Evolutionary conservation across 169 alveolate species (phyloP).

Genomic region (Plasmodium coatneyi): DNA sequence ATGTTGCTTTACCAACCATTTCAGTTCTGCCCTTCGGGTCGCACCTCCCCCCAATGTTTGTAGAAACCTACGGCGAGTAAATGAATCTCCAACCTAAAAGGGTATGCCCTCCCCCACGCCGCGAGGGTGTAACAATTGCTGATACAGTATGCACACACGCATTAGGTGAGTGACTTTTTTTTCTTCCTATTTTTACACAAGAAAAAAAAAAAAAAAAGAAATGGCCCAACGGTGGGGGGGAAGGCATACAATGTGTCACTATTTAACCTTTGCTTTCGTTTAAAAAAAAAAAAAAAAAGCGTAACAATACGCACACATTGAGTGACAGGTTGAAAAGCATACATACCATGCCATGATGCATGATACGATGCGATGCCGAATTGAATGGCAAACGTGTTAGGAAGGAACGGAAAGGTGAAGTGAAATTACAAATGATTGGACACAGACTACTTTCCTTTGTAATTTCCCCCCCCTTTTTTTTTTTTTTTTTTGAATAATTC

Average conservation of each 20-base stretch:
- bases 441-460: background rate
- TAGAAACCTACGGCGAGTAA: too few relatives aligned
- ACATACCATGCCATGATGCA: background rate
- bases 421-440: background rate
- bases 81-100: too few relatives aligned
- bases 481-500: too few relatives aligned
- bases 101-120: too few relatives aligned
- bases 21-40: background rate
- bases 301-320: background rate
- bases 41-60: background rate
- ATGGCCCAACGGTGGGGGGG: background rate
- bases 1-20: background rate
- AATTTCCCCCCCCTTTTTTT: too few relatives aligned
- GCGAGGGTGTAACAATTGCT: too few relatives aligned
- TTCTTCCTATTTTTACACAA: too few relatives aligned
- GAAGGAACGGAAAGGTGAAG: background rate
- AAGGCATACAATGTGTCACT: background rate
- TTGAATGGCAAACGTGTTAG: background rate
- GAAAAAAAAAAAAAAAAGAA: too few relatives aligned
- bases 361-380: background rate
- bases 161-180: too few relatives aligned
- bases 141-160: too few relatives aligned
- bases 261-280: background rate
- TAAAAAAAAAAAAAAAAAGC: background rate
- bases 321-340: background rate